Evolutionary conservation across 2,329 filamentous ascomycete genomes (phyloP).

Genomic region (Ceratocystis colombiana): DNA sequence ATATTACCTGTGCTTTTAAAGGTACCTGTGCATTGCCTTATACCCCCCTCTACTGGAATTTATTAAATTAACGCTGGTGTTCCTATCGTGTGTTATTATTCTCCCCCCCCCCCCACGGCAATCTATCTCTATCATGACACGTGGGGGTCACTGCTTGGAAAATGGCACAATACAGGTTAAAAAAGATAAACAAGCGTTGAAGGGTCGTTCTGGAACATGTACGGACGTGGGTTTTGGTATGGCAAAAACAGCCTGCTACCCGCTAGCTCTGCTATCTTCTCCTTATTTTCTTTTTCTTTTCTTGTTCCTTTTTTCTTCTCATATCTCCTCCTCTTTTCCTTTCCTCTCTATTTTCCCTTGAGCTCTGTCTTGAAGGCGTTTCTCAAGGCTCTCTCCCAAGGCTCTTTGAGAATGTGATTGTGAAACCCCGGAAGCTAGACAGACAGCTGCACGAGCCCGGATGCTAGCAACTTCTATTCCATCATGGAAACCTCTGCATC

Average conservation of each 20-base stretch:
- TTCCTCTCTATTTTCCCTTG: background rate
- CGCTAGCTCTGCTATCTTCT: background rate
- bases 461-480: background rate
- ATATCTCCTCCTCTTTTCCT: background rate
- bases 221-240: background rate
- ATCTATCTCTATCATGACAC: slow-evolving; percentile 11
- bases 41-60: too few relatives aligned
- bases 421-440: background rate
- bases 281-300: background rate
- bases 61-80: too few relatives aligned
- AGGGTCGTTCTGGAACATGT: background rate
- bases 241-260: background rate
- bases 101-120: background rate
- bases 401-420: background rate
- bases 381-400: background rate
- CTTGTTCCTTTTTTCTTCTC: background rate
- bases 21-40: too few relatives aligned
- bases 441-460: background rate
- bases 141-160: slow-evolving; percentile 3
- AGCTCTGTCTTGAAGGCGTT: background rate
- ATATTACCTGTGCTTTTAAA: too few relatives aligned
- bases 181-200: slow-evolving; percentile 14
- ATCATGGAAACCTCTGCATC: background rate
- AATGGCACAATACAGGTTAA: slow-evolving; percentile 7
- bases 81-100: background rate